Base-by-base conservation (phyloP, 2,329 filamentous ascomycete genomes). In the Rhinocladiella similis region DNA sequence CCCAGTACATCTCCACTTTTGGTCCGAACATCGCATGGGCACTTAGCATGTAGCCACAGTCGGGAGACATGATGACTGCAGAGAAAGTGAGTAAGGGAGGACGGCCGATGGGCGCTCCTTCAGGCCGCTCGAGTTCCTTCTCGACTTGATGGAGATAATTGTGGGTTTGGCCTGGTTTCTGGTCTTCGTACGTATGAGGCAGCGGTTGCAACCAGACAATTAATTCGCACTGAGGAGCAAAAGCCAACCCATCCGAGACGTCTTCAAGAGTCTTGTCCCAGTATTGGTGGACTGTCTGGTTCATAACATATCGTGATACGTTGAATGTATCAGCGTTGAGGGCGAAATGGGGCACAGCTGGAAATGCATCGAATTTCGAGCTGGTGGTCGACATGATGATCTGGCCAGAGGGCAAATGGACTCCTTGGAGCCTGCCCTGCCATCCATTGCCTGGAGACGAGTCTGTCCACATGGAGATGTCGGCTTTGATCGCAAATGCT, bases 321-420 rank as follows among this genome's bases (percentile, higher is more conserved):
- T 67, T 71, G 64, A 83, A 87, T 1, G 77, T 75, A 54, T 77
- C 73, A 19, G 75, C 68, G 5, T 80, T 82, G 14, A 90, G 81
- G 0, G 89, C 80, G 50, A 99, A 81, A 71, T 97, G 91, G 22
- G 94, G 92, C 46, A 97, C 76, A 2, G 87, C 89, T 70, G 96
- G 96, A 54, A 97, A 87, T 42, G 94, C 92, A n/a, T 88, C 85
- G 67, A 94, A 94, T 76, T 96, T 97, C 68, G 96, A 89, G 71
- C 91, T 97, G 47, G 91, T 93, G 0, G 93, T 97, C 1, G 88
- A 90, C 69, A 97, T 76, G 35, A 97, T 76, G 48, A 94, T 83
- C 13, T 85, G 83, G 1, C 94, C 94, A 60, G 88, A 83, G 36
- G 88, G 86, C 79, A 91, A 95, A 75, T 97, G 93, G 3, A 95